These are phyloP conservation scores for Carpinus viminea DNA, from an alignment of 306 rosid species.

Conservation along the genomic window DNA sequence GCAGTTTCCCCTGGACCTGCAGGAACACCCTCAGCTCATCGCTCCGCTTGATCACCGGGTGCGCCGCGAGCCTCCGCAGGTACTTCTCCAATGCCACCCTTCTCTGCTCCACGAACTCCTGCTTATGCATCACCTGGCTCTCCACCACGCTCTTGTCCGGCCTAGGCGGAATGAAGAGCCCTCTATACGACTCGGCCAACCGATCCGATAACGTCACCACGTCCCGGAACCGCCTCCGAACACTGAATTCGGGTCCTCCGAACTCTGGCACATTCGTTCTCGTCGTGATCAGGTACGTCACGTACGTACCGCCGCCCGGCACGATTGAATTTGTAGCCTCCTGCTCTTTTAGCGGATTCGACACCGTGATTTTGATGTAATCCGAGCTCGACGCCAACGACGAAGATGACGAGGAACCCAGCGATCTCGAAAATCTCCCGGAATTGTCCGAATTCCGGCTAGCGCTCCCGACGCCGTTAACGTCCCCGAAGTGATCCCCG, in stretches of 20 bases:
- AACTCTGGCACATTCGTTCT: constrained; percentile 64
- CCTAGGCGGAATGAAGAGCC: constrained; percentile 75
- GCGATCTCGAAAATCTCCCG: constrained; percentile 42
- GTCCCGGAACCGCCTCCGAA: constrained; percentile 80
- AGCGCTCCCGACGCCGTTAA: constrained; percentile 59
- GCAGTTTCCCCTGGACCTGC: constrained; percentile 72
- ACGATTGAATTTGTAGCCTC: constrained; percentile 73
- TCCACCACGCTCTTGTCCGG: constrained; percentile 96
- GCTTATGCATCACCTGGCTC: constrained; percentile 95
- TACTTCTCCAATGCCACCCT: constrained; percentile 85
- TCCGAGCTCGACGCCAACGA: constrained; percentile 47
- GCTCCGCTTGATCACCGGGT: constrained; percentile 80
- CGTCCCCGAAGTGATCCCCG: constrained; percentile 37
- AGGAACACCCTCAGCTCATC: constrained; percentile 77
- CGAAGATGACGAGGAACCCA: constrained; percentile 12
- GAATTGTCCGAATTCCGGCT: constrained; percentile 44
- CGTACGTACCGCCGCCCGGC: constrained; percentile 62
- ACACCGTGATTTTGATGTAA: constrained; percentile 58
- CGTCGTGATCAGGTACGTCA: constrained; percentile 75
- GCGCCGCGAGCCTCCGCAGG: constrained; percentile 64
- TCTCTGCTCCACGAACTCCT: constrained; percentile 95
- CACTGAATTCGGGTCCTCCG: constrained; percentile 65
- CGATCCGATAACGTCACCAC: constrained; percentile 84
- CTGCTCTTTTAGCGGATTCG: constrained; percentile 85
- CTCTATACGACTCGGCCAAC: constrained; percentile 76